Conservation (phyloP, 768 basidiomycete species). For the Lanmaoa pseudosensibilis region DNA sequence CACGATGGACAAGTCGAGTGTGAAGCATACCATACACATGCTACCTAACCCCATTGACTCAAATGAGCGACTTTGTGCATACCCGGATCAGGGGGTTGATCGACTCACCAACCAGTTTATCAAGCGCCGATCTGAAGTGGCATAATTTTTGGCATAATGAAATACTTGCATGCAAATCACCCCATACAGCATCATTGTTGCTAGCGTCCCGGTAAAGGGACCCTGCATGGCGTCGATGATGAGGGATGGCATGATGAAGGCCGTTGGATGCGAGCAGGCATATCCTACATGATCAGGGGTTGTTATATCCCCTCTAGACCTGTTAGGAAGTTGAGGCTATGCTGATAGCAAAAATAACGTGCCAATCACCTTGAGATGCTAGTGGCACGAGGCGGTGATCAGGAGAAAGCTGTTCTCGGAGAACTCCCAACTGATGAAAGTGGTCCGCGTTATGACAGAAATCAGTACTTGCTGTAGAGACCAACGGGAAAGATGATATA, state of each 20-base stretch:
- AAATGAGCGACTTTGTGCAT: background rate
- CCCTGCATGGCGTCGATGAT: constrained; percentile 11
- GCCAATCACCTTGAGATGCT: no score
- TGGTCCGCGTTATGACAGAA: no score
- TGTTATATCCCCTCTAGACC: background rate
- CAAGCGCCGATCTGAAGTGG: background rate
- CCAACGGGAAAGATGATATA: no score
- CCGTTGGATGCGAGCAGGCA: no score
- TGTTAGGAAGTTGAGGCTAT: background rate
- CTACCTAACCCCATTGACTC: constrained; percentile 4
- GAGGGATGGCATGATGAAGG: constrained; percentile 3
- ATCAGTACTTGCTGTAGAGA: no score
- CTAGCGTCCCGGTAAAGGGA: constrained; percentile 11
- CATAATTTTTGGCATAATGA: constrained; percentile 8
- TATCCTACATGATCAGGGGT: background rate
- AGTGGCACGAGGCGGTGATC: no score
- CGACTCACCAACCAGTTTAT: constrained; percentile 18
- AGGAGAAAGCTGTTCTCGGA: no score
- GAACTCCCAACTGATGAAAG: no score
- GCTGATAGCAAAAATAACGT: no score
- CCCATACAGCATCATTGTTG: constrained; percentile 11
- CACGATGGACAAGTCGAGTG: no score
- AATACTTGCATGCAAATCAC: constrained; percentile 21
- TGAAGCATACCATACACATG: constrained; percentile 9
- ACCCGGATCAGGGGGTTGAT: background rate